Evolutionary conservation across 75 land plant genomes (phyloP).

Genomic region (Pinus tabuliformis): DNA sequence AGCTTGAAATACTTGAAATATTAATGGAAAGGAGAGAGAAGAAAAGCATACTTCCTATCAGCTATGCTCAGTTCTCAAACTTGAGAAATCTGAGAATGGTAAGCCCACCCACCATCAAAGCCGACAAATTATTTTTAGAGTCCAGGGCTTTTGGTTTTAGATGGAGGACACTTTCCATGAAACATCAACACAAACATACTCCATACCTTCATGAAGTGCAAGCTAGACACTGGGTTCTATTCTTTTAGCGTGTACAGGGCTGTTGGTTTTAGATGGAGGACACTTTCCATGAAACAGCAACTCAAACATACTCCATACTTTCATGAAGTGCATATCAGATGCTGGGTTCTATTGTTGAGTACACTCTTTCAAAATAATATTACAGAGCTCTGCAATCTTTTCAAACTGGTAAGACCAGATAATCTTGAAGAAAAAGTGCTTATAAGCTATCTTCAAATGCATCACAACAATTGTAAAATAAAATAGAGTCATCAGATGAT

Average conservation of each 20-base stretch:
- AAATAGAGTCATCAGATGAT: no score
- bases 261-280: constrained; percentile 93
- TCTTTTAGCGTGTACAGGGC: constrained; percentile 34
- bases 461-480: constrained; percentile 22
- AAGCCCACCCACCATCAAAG: constrained; percentile 36
- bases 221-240: constrained; percentile 68
- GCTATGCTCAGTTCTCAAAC: constrained; percentile 75
- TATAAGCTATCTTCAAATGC: constrained; percentile 26
- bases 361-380: constrained; percentile 73
- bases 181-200: constrained; percentile 65
- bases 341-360: constrained; percentile 50
- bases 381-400: constrained; percentile 63
- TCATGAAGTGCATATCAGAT: constrained; percentile 65
- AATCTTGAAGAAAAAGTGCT: constrained; percentile 33
- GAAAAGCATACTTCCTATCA: constrained; percentile 66
- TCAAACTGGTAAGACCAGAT: constrained; percentile 64
- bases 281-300: constrained; percentile 73
- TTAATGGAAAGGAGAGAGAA: constrained; percentile 60
- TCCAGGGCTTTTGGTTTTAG: constrained; percentile 80
- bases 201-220: constrained; percentile 61
- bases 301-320: constrained; percentile 60
- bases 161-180: constrained; percentile 90
- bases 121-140: constrained; percentile 16
- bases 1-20: constrained; percentile 43
- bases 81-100: constrained; percentile 17